Percentiles rank a stretch among this genome's conserved stretches.
Conservation (phyloP, 352 stramenopile genomes). For the Nothophytophthora sp. region DNA sequence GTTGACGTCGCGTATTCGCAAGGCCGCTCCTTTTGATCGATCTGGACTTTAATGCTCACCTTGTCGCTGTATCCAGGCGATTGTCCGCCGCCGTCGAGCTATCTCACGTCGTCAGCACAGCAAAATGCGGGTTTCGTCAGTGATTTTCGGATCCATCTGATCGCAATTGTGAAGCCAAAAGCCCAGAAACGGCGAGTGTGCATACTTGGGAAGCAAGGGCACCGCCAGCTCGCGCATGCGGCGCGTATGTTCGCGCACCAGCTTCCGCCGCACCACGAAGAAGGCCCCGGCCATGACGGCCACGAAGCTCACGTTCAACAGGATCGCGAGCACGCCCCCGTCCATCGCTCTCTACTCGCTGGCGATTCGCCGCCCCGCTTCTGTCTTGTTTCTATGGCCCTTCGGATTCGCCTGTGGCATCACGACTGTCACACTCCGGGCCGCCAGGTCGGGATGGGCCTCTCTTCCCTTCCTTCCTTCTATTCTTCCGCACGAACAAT, state of each 20-base stretch:
- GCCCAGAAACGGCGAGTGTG: background rate
- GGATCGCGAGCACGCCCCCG: constrained; percentile 29
- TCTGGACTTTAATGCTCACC: too few relatives aligned
- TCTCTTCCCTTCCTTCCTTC: too few relatives aligned
- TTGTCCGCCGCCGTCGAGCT: constrained; percentile 30
- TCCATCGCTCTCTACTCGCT: constrained; percentile 29
- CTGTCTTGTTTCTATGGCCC: constrained; percentile 4
- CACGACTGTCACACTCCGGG: too few relatives aligned
- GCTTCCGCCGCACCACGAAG: constrained; percentile 48
- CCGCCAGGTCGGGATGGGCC: too few relatives aligned
- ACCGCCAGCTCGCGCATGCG: constrained; percentile 50
- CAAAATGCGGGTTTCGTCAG: constrained; percentile 5
- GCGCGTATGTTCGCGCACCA: constrained; percentile 39
- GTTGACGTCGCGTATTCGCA: too few relatives aligned
- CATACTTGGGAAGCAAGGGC: constrained; percentile 55
- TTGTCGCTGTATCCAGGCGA: constrained; percentile 49
- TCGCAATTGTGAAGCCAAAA: background rate
- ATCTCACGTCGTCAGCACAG: constrained; percentile 7
- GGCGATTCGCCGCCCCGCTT: background rate
- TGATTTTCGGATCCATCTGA: too few relatives aligned
- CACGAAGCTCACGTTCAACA: constrained; percentile 46
- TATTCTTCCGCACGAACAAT: too few relatives aligned
- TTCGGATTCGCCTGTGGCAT: too few relatives aligned
- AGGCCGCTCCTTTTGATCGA: too few relatives aligned
- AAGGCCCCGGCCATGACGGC: constrained; percentile 45